These are phyloP conservation scores for Limonomyces culmigenus DNA, from an alignment of 1,284 basidiomycete genomes.

Conservation along the genomic window DNA sequence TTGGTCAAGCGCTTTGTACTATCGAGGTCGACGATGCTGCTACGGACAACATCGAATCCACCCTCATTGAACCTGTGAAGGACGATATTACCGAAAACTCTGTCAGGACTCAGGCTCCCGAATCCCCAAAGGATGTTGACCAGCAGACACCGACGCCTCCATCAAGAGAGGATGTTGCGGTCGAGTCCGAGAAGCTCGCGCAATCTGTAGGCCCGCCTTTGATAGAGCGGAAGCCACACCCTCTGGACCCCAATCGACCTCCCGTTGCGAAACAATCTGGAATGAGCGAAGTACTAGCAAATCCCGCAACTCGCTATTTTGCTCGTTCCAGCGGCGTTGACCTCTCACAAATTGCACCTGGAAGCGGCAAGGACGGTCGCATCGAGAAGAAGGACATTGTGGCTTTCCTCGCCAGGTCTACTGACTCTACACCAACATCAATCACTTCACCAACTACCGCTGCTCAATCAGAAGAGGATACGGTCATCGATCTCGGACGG, in stretches of 20 bases:
- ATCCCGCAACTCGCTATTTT: slow-evolving; percentile 66
- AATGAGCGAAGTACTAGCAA: slow-evolving; percentile 34
- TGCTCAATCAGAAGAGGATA: slow-evolving; percentile 16
- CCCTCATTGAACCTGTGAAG: slow-evolving; percentile 3
- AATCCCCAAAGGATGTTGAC: too few relatives aligned
- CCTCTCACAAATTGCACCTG: slow-evolving; percentile 38
- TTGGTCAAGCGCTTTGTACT: slow-evolving; percentile 68
- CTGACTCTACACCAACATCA: slow-evolving; percentile 6
- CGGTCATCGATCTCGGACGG: slow-evolving; percentile 56
- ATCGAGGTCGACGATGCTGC: slow-evolving; percentile 56
- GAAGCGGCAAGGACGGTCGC: slow-evolving; percentile 61
- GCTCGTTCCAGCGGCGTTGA: slow-evolving; percentile 53
- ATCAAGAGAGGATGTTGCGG: not conserved
- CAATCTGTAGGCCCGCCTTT: not conserved
- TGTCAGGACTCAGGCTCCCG: too few relatives aligned
- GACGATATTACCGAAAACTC: too few relatives aligned
- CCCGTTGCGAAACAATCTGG: slow-evolving; percentile 9
- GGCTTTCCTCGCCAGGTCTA: slow-evolving; percentile 24
- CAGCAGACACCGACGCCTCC: too few relatives aligned
- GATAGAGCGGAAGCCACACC: slow-evolving; percentile 26
- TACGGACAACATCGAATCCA: slow-evolving; percentile 4
- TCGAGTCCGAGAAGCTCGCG: slow-evolving; percentile 1
- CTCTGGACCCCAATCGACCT: slow-evolving; percentile 43
- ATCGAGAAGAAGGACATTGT: slow-evolving; percentile 68
- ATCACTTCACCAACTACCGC: too few relatives aligned